Evolutionary conservation across 2,329 filamentous ascomycete species (phyloP).

Genomic region (Aureobasidium leucospermi): DNA sequence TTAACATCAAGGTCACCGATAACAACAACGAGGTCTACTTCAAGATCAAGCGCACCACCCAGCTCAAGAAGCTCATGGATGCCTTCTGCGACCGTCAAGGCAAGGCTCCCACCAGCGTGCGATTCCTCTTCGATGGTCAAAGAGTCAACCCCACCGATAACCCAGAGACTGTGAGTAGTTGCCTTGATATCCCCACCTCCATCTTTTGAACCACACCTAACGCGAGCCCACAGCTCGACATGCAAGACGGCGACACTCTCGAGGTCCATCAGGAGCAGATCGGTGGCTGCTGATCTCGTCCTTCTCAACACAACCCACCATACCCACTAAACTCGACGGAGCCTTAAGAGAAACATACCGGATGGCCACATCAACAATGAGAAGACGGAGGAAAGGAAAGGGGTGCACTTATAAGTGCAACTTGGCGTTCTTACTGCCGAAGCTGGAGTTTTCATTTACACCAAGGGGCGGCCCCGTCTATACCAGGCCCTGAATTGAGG

Average conservation of each 20-base stretch:
- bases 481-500: background rate
- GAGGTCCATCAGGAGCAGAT: constrained; percentile 99
- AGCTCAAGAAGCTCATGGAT: constrained; percentile 95
- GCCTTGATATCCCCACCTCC: background rate
- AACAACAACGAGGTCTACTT: constrained; percentile 99
- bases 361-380: background rate
- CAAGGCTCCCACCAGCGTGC: constrained; percentile 74
- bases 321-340: background rate
- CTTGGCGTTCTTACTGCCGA: background rate
- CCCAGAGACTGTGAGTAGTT: constrained; percentile 71
- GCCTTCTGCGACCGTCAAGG: constrained; percentile 96
- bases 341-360: too few relatives aligned
- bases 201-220: background rate
- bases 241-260: constrained; percentile 90
- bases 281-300: constrained; percentile 50
- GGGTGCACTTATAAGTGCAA: background rate
- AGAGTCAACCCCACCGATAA: constrained; percentile 84
- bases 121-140: constrained; percentile 94
- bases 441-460: constrained; percentile 1
- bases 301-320: background rate
- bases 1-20: constrained; percentile 99
- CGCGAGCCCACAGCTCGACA: constrained; percentile 64
- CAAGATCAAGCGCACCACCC: constrained; percentile 97
- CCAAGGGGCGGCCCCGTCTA: background rate
- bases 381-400: background rate